A percentile compares a stretch with the other conserved stretches of the same genome.
phyloP scores from a whole-genome alignment of 169 alveolate genomes.

The Plasmodium gonderi region DNA sequence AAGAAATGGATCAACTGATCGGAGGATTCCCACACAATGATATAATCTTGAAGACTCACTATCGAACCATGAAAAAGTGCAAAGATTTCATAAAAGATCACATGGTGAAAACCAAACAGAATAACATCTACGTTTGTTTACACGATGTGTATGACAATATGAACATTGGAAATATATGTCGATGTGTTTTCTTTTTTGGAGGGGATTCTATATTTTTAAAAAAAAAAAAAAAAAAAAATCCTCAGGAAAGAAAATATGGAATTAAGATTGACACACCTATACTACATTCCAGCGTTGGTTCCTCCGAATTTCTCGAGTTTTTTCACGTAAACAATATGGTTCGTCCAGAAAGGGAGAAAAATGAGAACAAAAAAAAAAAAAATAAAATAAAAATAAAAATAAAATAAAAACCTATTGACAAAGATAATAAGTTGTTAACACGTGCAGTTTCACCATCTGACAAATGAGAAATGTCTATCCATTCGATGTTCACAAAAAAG shows the following conservation, averaged over 20 bases:
- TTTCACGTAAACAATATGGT: conserved; percentile 60
- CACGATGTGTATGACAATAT: conserved; percentile 65
- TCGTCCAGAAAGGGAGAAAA: no score
- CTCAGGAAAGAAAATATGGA: not conserved
- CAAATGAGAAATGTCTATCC: no score
- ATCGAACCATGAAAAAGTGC: conserved; percentile 27
- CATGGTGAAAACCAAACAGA: not conserved
- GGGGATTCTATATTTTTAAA: conserved; percentile 52
- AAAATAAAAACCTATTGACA: not conserved
- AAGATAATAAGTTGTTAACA: no score
- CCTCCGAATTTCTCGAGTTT: conserved; percentile 41
- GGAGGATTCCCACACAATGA: conserved; percentile 62
- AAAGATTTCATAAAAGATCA: conserved; percentile 9
- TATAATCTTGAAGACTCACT: conserved; percentile 16
- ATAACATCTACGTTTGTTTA: conserved; percentile 22
- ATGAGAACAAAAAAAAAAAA: not conserved
- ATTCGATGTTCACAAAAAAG: no score
- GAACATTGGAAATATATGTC: conserved; percentile 56
- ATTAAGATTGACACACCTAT: conserved; percentile 57
- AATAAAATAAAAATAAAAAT: no score
- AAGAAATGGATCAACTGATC: conserved; percentile 37
- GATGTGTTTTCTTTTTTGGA: conserved; percentile 59
- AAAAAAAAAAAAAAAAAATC: conserved; percentile 13
- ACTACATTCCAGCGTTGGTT: conserved; percentile 56
- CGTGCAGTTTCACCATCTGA: no score